Evolutionary conservation across 2,329 filamentous ascomycete genomes (phyloP).

Genomic region (Claviceps arundinis): DNA sequence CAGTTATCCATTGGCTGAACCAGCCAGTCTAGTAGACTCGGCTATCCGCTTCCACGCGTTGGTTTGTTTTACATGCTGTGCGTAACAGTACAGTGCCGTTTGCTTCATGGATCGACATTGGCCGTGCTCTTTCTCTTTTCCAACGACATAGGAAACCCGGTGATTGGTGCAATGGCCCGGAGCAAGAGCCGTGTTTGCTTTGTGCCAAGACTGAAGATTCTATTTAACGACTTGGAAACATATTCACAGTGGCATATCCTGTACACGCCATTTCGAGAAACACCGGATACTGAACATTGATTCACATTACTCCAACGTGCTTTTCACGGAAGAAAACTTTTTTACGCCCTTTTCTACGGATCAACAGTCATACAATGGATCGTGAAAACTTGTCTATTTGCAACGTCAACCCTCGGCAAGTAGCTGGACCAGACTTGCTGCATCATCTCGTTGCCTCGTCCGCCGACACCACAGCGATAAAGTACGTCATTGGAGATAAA

Average conservation of each 20-base stretch:
- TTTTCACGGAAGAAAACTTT: background rate
- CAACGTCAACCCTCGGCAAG: constrained; percentile 27
- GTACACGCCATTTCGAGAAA: background rate
- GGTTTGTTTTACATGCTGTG: background rate
- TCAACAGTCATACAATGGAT: constrained; percentile 13
- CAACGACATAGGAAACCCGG: too few species aligned
- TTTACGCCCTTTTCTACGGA: background rate
- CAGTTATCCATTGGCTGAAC: constrained; percentile 6
- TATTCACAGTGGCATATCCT: background rate
- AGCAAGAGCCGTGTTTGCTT: background rate
- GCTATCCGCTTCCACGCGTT: constrained; percentile 1
- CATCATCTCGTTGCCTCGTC: constrained; percentile 45
- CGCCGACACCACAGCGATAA: constrained; percentile 16
- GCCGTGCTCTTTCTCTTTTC: too few species aligned
- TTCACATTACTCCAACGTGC: background rate
- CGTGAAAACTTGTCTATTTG: constrained; percentile 26
- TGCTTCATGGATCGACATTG: background rate
- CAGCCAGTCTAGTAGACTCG: background rate
- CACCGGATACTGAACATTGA: background rate
- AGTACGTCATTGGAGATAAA: constrained; percentile 15
- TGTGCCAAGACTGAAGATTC: background rate
- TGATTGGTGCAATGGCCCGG: background rate
- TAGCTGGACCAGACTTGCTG: constrained; percentile 32
- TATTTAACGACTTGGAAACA: background rate
- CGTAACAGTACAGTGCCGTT: background rate